phyloP scores from a whole-genome alignment of 306 rosid genomes.

The Neltuma alba region DNA sequence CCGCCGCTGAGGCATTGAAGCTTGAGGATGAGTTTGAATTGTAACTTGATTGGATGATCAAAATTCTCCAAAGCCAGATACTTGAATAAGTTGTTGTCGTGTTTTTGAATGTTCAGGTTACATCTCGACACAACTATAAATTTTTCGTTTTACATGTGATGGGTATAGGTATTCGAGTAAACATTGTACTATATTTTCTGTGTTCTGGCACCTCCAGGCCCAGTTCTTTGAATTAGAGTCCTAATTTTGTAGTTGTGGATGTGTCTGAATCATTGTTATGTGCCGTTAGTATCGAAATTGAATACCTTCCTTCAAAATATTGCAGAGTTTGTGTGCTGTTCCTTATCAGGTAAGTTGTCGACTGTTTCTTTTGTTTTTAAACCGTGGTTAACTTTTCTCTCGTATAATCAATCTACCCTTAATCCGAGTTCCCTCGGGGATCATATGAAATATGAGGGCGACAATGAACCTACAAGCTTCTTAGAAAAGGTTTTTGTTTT shows the following conservation, averaged over 20 bases:
- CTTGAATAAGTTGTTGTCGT: conserved; percentile 38
- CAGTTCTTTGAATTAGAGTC: conserved; percentile 34
- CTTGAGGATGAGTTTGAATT: conserved; percentile 94
- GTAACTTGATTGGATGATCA: conserved; percentile 40
- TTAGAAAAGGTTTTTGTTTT: neutral
- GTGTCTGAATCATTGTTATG: conserved; percentile 42
- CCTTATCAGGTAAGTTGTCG: neutral
- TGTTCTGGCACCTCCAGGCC: conserved; percentile 34
- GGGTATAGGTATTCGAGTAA: conserved; percentile 45
- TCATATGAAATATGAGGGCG: neutral
- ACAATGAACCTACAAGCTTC: neutral
- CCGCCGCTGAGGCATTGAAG: conserved; percentile 90
- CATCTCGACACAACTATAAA: conserved; percentile 37
- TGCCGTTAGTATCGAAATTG: conserved; percentile 39
- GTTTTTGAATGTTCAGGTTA: conserved; percentile 47
- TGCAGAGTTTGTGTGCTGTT: neutral
- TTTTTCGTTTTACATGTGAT: conserved; percentile 40
- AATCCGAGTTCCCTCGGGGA: neutral
- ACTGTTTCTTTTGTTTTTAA: neutral
- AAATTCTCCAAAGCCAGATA: conserved; percentile 33
- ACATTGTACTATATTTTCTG: conserved; percentile 43
- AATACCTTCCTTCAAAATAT: conserved; percentile 35
- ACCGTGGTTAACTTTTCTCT: neutral
- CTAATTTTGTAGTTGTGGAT: conserved; percentile 34
- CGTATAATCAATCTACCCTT: neutral